phyloP scores from a whole-genome alignment of 768 basidiomycete species.

The Kwoniella bestiolae region DNA sequence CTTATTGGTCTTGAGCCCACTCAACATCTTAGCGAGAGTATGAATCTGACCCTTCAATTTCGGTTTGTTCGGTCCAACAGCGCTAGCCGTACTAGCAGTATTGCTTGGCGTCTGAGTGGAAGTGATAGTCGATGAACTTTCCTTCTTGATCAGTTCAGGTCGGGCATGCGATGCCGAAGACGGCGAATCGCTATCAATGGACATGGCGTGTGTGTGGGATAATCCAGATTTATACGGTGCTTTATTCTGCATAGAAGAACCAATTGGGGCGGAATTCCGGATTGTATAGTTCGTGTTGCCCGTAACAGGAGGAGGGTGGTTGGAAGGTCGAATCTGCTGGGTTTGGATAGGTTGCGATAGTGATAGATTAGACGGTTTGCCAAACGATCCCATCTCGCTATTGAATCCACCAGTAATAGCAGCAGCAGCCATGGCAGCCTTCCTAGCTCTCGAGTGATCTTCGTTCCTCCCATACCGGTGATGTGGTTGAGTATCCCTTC shows the following conservation, averaged over 20 bases:
- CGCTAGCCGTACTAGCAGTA: not conserved
- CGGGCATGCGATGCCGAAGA: not conserved
- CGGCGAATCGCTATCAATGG: slow-evolving; percentile 1
- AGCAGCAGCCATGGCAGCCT: slow-evolving; percentile 46
- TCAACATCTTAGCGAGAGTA: slow-evolving; percentile 88
- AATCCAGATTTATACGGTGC: slow-evolving; percentile 18
- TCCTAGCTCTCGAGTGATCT: slow-evolving; percentile 30
- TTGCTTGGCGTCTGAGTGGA: slow-evolving; percentile 3
- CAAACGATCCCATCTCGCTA: slow-evolving; percentile 45
- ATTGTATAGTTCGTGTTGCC: slow-evolving; percentile 13
- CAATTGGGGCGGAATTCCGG: slow-evolving; percentile 11
- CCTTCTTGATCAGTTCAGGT: slow-evolving; percentile 1
- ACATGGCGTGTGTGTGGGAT: slow-evolving; percentile 15
- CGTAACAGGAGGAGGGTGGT: not conserved
- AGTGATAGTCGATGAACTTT: slow-evolving; percentile 23
- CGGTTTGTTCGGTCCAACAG: slow-evolving; percentile 55
- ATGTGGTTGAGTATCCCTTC: slow-evolving; percentile 8
- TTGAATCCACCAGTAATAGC: slow-evolving; percentile 43
- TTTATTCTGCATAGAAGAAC: not conserved
- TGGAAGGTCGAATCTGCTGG: not conserved
- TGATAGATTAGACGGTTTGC: slow-evolving; percentile 18
- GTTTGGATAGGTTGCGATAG: slow-evolving; percentile 3
- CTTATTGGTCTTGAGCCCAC: slow-evolving; percentile 59
- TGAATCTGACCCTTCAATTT: slow-evolving; percentile 88
- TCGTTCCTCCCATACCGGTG: slow-evolving; percentile 20